These are phyloP conservation scores for Benincasa hispida DNA, from an alignment of 306 rosid genomes.

Conservation along the genomic window DNA sequence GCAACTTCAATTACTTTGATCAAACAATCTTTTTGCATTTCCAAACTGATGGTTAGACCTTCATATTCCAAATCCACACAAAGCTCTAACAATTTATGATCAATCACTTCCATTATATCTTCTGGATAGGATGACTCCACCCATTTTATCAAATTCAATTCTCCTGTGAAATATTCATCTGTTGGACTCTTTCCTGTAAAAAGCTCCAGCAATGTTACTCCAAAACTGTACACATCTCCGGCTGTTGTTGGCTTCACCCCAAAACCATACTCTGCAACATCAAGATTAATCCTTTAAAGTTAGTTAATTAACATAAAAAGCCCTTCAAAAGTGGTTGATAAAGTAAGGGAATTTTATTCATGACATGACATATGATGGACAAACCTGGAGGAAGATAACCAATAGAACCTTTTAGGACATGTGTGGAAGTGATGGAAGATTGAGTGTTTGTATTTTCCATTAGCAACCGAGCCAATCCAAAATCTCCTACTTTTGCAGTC, in stretches of 20 bases:
- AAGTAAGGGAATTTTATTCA: background rate
- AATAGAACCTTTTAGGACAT: constrained; percentile 52
- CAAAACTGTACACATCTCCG: constrained; percentile 70
- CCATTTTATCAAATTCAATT: constrained; percentile 36
- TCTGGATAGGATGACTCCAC: constrained; percentile 33
- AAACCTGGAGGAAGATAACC: constrained; percentile 84
- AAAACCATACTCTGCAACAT: constrained; percentile 49
- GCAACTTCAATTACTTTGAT: constrained; percentile 32
- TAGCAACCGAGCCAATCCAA: constrained; percentile 54
- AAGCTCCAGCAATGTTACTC: constrained; percentile 45
- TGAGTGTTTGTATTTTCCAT: constrained; percentile 25
- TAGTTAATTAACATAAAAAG: background rate
- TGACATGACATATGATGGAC: background rate
- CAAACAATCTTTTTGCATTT: constrained; percentile 18
- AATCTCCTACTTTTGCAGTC: constrained; percentile 67
- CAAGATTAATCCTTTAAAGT: background rate
- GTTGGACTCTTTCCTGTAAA: constrained; percentile 50
- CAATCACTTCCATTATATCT: constrained; percentile 26
- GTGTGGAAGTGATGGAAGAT: constrained; percentile 35
- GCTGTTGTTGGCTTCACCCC: constrained; percentile 42
- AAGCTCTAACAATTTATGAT: constrained; percentile 26
- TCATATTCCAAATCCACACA: background rate
- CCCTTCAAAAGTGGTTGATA: background rate
- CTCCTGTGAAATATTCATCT: constrained; percentile 39
- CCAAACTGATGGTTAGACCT: background rate